phyloP scores from a whole-genome alignment of 805 yeast species.

The Metschnikowia similis region DNA sequence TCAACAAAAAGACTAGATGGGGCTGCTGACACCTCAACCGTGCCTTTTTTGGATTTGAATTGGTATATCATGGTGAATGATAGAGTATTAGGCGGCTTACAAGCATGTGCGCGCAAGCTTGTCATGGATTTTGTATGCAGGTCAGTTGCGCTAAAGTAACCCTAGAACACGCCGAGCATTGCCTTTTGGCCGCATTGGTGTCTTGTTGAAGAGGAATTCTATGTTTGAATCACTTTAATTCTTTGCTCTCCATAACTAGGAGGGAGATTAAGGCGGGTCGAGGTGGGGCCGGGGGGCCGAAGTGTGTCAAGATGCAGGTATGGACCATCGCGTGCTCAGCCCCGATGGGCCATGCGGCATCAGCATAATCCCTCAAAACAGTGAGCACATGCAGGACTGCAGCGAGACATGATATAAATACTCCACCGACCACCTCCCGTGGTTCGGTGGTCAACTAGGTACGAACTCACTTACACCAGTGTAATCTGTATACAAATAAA shows the following conservation, averaged over 20 bases:
- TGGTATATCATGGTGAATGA: conserved; percentile 41
- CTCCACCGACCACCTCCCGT: no score
- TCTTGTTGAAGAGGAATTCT: not conserved
- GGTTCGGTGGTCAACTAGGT: no score
- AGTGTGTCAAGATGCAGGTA: no score
- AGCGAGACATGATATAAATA: no score
- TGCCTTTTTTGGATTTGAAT: conserved; percentile 82
- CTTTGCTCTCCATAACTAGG: not conserved
- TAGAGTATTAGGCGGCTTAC: not conserved
- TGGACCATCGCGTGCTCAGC: no score
- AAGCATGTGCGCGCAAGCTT: not conserved
- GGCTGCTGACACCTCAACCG: conserved; percentile 60
- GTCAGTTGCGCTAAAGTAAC: not conserved
- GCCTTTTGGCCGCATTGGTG: not conserved
- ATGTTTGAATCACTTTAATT: not conserved
- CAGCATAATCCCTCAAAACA: no score
- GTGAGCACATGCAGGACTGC: no score
- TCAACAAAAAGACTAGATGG: conserved; percentile 39
- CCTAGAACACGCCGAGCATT: not conserved
- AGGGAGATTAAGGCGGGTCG: not conserved
- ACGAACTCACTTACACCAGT: no score
- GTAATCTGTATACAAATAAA: no score
- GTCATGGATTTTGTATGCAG: not conserved
- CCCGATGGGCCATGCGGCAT: no score
- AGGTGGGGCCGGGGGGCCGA: no score